A percentile compares a stretch with the other conserved stretches of the same genome.
phyloP scores from a whole-genome alignment of 2,329 filamentous ascomycete species.

The Mycogone perniciosa region DNA sequence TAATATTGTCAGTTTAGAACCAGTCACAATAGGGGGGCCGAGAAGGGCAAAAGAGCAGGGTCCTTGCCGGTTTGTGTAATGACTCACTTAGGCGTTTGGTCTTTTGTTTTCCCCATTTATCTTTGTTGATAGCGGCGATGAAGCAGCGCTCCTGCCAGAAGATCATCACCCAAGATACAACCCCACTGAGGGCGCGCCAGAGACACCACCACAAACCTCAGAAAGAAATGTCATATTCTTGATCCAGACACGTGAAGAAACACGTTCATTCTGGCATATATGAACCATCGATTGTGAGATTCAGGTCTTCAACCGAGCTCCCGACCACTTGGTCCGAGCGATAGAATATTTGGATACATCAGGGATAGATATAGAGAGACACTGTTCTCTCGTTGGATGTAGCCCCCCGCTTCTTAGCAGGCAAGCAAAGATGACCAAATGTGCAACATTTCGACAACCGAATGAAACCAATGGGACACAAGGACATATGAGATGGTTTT shows the following conservation, averaged over 20 bases:
- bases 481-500: too few relatives aligned
- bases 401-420: too few relatives aligned
- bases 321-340: background rate
- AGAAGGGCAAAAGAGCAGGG: background rate
- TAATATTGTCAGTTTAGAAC: background rate
- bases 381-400: too few relatives aligned
- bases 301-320: background rate
- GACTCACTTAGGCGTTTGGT: background rate
- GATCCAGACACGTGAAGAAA: background rate
- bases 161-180: background rate
- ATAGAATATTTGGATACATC: too few relatives aligned
- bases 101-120: background rate
- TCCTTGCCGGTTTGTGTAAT: background rate
- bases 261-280: background rate
- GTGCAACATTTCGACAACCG: too few relatives aligned
- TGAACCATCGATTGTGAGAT: background rate
- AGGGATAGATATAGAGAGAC: too few relatives aligned
- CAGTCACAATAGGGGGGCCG: background rate
- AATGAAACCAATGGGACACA: too few relatives aligned
- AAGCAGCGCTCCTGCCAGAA: background rate
- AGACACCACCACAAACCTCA: background rate
- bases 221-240: background rate
- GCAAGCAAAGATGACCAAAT: too few relatives aligned
- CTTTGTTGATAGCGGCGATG: background rate
- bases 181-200: constrained; percentile 2